Evolutionary conservation across 2,329 filamentous ascomycete species (phyloP), one percentile per base, ranked within the genome.

Genomic region (Nannizziopsis arthrosporioides): DNA sequence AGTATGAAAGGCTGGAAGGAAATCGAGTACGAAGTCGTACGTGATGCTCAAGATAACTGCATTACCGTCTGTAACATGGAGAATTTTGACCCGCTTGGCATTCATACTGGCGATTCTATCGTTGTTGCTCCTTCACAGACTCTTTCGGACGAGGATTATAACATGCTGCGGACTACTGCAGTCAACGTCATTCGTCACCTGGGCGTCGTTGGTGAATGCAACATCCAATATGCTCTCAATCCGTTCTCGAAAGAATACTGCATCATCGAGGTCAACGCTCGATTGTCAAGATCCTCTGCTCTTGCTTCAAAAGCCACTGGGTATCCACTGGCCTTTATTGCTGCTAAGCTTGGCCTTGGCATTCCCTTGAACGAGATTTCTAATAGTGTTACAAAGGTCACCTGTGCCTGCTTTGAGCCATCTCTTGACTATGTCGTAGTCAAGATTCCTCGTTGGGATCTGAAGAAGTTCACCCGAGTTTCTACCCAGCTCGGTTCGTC

Each of bases 1-100:
- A 94, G 87, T 72, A 96, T 98, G 90, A 96, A 96, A 73, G 92
- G 92, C 51, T 98, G 92, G 92, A 98, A 98, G 69, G 92, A 98
- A 69, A 93, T 96, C 54, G 92, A 98, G 68, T 98, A 96, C 63
- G 92, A 98, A 68, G 92, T 96, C 53, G 92, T 98, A 36, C 84
- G 92, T 61, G 92, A 96, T 72, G 84, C 82, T 49, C 81, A 87
- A 59, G 89, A 98, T 72, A 96, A 96, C 76, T 98, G 92, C 66
- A 96, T 98, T 64, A 98, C 92, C 5, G 92, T 98, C 53, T 98
- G 92, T 68, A 98, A 98, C 73, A 96, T 98, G 92, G 92, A 98
- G 73, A 98, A 98, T 72, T 98, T 98, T 61, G 92, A 98, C 66
- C 92, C 92, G 48, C 81, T 98, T 1, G 92, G 92, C 60, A 96